Conservation (phyloP, 257 asterid genomes). For the Rauvolfia tetraphylla region DNA sequence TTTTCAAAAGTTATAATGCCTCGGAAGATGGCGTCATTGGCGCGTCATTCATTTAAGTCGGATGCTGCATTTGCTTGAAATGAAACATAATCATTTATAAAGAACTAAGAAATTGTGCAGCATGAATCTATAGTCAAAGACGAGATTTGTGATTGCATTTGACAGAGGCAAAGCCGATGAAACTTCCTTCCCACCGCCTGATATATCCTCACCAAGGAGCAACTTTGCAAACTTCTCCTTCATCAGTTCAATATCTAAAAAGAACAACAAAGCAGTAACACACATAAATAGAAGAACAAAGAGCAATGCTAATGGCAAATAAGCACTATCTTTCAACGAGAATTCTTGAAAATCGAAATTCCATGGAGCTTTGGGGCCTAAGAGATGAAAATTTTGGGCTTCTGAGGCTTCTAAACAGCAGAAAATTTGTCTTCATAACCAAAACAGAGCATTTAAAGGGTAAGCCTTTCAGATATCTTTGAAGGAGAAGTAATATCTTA, state of each 20-base stretch:
- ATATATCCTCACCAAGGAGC: conserved; percentile 98
- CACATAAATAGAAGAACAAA: neutral
- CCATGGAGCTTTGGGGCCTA: neutral
- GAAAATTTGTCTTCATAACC: no score
- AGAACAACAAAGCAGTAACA: neutral
- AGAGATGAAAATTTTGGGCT: neutral
- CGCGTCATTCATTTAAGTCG: no score
- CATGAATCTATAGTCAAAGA: no score
- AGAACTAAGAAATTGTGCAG: no score
- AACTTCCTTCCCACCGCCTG: conserved; percentile 97
- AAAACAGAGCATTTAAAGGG: no score
- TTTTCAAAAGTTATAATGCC: no score
- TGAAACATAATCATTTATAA: neutral
- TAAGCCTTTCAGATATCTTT: no score
- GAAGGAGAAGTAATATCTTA: no score
- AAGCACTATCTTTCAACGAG: neutral
- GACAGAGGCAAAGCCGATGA: conserved; percentile 91
- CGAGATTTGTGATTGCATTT: conserved; percentile 86
- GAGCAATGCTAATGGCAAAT: neutral
- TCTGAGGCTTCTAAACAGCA: no score
- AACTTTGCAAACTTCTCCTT: conserved; percentile 87
- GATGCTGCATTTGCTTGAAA: conserved; percentile 54
- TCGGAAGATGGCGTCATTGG: no score
- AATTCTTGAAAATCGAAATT: neutral
- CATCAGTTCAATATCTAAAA: conserved; percentile 64